A percentile compares a stretch with the other conserved stretches of the same genome.
Conservation (phyloP, 176 grass and related monocot species). For the Aegilops umbellulata region DNA sequence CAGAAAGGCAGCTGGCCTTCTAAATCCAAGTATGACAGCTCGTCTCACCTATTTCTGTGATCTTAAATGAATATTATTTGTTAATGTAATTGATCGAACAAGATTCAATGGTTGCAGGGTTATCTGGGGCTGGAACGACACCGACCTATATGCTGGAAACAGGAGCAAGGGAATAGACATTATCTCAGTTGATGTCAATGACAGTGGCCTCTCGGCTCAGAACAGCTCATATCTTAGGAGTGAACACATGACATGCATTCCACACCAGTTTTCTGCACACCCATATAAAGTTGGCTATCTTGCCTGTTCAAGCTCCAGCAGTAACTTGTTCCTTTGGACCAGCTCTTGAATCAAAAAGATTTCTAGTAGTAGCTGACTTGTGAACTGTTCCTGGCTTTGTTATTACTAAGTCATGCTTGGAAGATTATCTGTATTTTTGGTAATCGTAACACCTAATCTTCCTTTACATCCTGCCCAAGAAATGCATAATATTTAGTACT, state of each 20-base stretch:
- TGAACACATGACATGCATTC: conserved; percentile 41
- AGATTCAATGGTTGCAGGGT: conserved; percentile 35
- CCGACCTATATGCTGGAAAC: conserved; percentile 42
- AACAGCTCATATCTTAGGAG: conserved; percentile 21
- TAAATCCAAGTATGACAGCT: conserved; percentile 46
- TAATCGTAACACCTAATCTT: too few relatives aligned
- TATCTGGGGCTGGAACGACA: conserved; percentile 69
- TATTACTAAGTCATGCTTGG: too few relatives aligned
- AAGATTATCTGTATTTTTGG: too few relatives aligned
- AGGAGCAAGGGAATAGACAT: conserved; percentile 50
- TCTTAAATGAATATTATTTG: not conserved
- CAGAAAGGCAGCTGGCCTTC: conserved; percentile 39
- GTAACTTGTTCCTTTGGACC: conserved; percentile 58
- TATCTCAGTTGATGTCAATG: conserved; percentile 31
- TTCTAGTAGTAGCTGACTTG: not conserved
- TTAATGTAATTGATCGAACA: not conserved
- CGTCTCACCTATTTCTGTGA: not conserved
- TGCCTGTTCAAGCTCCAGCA: conserved; percentile 28
- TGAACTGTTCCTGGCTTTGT: not conserved
- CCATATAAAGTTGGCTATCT: conserved; percentile 46
- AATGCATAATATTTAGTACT: not conserved
- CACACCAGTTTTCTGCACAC: conserved; percentile 38
- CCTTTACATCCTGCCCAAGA: too few relatives aligned
- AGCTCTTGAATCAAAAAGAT: conserved; percentile 10
- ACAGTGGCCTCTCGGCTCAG: not conserved